Evolutionary conservation across 2,329 filamentous ascomycete species (phyloP).

Genomic region (Aureobasidium sp.): DNA sequence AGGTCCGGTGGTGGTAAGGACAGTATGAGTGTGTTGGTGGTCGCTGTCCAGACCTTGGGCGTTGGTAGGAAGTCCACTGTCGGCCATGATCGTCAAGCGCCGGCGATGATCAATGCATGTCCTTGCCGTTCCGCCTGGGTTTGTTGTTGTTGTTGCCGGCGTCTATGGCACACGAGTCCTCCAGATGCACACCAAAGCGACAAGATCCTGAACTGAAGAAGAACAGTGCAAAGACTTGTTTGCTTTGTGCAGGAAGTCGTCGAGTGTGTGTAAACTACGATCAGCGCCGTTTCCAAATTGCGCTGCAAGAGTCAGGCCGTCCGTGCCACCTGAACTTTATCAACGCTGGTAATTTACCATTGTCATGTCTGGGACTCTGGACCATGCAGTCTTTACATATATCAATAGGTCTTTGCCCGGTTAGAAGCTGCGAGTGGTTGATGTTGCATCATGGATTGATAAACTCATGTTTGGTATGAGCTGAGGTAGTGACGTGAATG

Average conservation of each 20-base stretch:
- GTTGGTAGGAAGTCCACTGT: not conserved
- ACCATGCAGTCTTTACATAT: not conserved
- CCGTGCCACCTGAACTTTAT: not conserved
- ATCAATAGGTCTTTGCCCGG: not conserved
- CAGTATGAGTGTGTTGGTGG: conserved; percentile 9
- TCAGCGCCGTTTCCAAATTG: conserved; percentile 5
- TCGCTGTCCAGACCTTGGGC: not conserved
- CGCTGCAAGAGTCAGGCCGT: not conserved
- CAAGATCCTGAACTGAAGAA: not conserved
- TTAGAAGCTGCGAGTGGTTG: not conserved
- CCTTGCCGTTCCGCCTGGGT: not conserved
- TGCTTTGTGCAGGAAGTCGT: not conserved
- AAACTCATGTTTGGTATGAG: not conserved
- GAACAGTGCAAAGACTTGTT: not conserved
- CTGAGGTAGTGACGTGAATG: not conserved
- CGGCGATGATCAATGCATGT: conserved; percentile 8
- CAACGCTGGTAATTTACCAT: not conserved
- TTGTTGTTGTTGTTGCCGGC: not conserved
- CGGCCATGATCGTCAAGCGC: conserved; percentile 3
- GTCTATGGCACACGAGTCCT: not conserved
- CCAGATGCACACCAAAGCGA: not conserved
- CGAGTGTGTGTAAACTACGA: not conserved
- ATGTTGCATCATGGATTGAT: not conserved
- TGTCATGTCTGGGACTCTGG: not conserved
- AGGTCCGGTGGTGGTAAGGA: conserved; percentile 34